These are phyloP conservation scores for Umbilicus rupestris DNA, from an alignment of 164 flowering plant genomes.

Conservation along the genomic window DNA sequence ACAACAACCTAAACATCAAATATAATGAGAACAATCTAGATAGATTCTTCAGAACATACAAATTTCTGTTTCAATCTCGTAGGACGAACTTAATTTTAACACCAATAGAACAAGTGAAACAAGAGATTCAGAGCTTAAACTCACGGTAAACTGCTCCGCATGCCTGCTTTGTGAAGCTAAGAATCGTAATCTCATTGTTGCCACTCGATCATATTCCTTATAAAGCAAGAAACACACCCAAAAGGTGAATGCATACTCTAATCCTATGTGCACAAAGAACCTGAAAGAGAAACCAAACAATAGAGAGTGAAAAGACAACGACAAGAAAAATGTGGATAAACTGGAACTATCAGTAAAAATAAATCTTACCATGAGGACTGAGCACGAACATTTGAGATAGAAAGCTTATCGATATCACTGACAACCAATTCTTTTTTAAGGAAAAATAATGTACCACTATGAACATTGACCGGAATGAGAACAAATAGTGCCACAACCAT, in stretches of 20 bases:
- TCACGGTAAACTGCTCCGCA: conserved; percentile 85
- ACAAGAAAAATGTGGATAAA: neutral
- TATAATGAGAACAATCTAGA: neutral
- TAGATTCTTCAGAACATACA: neutral
- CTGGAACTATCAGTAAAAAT: neutral
- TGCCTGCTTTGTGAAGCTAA: conserved; percentile 73
- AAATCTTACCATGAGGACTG: conserved; percentile 53
- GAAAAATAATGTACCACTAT: conserved; percentile 58
- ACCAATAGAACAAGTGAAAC: too few species aligned
- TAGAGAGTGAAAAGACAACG: neutral
- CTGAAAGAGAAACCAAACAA: conserved; percentile 30
- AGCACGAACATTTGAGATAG: conserved; percentile 84
- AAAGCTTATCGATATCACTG: conserved; percentile 86
- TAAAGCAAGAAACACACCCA: conserved; percentile 84
- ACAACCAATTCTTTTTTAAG: conserved; percentile 55
- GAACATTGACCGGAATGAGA: conserved; percentile 80
- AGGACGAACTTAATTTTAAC: neutral
- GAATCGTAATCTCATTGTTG: conserved; percentile 70
- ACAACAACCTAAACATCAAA: conserved; percentile 61
- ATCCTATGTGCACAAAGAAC: conserved; percentile 64
- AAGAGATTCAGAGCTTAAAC: conserved; percentile 13
- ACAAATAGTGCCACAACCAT: conserved; percentile 57
- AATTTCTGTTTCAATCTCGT: neutral
- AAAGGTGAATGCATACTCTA: conserved; percentile 73
- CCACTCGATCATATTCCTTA: conserved; percentile 68